Evolutionary conservation across 352 stramenopile genomes (phyloP), one percentile per base, ranked within the genome.

Genomic region (Phytophthora agathidicida): DNA sequence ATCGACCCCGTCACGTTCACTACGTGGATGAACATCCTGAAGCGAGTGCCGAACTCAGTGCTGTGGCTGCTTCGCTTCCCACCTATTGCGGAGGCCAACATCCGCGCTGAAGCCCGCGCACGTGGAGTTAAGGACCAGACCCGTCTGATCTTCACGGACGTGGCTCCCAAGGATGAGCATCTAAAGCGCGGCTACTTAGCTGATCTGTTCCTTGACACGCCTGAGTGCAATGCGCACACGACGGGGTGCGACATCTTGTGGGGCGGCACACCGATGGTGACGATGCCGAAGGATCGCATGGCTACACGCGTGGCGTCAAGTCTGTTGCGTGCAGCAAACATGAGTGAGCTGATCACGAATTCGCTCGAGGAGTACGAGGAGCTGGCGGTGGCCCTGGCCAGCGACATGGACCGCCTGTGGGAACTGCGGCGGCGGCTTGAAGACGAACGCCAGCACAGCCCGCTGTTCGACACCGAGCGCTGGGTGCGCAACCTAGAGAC

Each of bases 161-260:
- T 97, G 7, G 84, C 85, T 0, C 76, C 85, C 1, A 96, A 96
- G 68, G 77, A 97, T 24, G 91, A 98, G 53, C 93, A 98, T 56
- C 60, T 98, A 27, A 91, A 85, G 52, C 79, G 94, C 7, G 83
- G 89, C 2, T 91, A 88, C 51, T 55, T 92, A 32, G 93, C 89
- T 14, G 93, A 98, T 80, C 62, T 98, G 19, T 97, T 98, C 47
- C 58, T 98, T 5, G 94, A 98, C 59, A 98, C 94, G 2, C 77
- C 86, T 4, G 75, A 88, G 49, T 98, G 83, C 64, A 98, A 98
- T 57, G 93, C 89, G 2, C 88, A 97, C 64, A 97, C 93, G 7
- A 98, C 91, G 0, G 91, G 80, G 3, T 96, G 89, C 43, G 93
- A 98, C 44, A 96, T 97, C 31, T 66, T 98, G 20, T 98, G 92